Evolutionary conservation across 2,329 filamentous ascomycete species (phyloP), one percentile per base, ranked within the genome.

Genomic region (Dothideomycetes sp.): DNA sequence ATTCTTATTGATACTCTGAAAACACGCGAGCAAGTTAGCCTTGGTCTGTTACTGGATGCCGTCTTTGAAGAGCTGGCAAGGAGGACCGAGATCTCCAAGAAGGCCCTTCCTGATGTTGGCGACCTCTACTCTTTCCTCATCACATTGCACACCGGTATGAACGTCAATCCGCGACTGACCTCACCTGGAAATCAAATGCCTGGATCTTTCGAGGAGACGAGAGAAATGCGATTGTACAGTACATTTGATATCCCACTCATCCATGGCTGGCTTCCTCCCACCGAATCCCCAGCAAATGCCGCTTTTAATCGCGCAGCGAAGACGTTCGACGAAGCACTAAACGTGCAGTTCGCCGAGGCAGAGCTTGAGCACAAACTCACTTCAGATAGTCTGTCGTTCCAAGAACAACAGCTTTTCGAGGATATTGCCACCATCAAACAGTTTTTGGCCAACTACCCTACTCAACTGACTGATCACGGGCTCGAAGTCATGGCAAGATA

Each of bases 131-230:
- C 74, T 5, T 98, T 98, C 55, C 68, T 98, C 2, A 76, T 91
- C 43, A 84, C 85, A 31, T 67, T 98, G 2, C 86, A 95, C 52
- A 96, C 88, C 0, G 91, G 91, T 25, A 94, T 98, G 84, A 98
- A 96, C 53, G 89, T 96, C 43, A 98, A 98, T 49, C 91, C 91
- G 2, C 78, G 83, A 15, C 91, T 94, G 48, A 73, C 84, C 2
- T 71, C 67, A 0, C 56, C 63, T 6, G 66, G 72, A 11, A 60
- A 68, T 15, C 55, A 65, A 20, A 61, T 53, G 41, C 63, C 70
- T n/a, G 89, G 89, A 1, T 82, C 78, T 0, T 98, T 98, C 54
- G 84, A 94, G 53, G 73, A 84, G 40, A 96, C 89, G 0, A 70
- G 71, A 28, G 89, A 96, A 57, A 89, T 96, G 78, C 74, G 73